Conservation (phyloP, 352 stramenopile species). For the Peronospora belbahrii region DNA sequence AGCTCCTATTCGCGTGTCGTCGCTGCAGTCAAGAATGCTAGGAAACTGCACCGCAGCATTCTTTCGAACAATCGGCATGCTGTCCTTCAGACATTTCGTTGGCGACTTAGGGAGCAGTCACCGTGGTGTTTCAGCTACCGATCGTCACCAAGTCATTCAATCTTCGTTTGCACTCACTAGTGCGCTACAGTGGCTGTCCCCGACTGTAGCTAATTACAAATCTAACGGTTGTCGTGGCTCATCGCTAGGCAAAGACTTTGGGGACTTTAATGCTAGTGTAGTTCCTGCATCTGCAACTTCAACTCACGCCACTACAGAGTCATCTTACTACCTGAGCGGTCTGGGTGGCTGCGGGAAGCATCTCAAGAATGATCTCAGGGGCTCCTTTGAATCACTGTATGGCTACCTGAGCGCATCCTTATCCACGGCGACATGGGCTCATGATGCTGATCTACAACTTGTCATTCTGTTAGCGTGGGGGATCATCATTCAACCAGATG, state of each 20-base stretch:
- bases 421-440: constrained; percentile 78
- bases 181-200: constrained; percentile 68
- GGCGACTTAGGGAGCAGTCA: constrained; percentile 39
- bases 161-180: constrained; percentile 67
- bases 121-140: constrained; percentile 28
- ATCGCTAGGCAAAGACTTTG: constrained; percentile 35
- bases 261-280: constrained; percentile 32
- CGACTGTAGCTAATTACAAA: constrained; percentile 30
- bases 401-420: constrained; percentile 64
- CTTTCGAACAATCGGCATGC: constrained; percentile 64
- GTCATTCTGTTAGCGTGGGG: constrained; percentile 80
- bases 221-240: constrained; percentile 15
- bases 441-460: constrained; percentile 73
- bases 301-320: constrained; percentile 24
- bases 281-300: constrained; percentile 11
- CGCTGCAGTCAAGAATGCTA: constrained; percentile 65
- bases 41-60: constrained; percentile 70
- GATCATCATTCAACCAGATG: constrained; percentile 81
- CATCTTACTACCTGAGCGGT: constrained; percentile 62
- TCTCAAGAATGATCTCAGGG: constrained; percentile 66
- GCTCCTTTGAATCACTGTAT: constrained; percentile 83
- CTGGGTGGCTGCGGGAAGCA: constrained; percentile 76
- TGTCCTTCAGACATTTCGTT: constrained; percentile 73
- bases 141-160: constrained; percentile 51
- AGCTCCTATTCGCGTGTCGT: constrained; percentile 62